phyloP scores from a whole-genome alignment of 495 filamentous ascomycete genomes.

The Aspergillus avenaceus region DNA sequence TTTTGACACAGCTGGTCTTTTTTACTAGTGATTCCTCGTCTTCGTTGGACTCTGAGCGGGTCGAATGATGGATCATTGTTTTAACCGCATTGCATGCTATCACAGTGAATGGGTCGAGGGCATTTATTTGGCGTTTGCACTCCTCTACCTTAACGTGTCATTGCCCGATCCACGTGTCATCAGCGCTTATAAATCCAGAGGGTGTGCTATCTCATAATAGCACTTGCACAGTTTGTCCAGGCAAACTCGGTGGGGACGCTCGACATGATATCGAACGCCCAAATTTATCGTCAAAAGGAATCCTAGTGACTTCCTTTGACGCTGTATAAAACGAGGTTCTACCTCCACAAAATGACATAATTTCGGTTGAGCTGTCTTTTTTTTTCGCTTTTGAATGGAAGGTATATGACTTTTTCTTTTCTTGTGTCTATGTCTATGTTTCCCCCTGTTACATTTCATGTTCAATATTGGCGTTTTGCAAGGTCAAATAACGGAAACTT shows the following conservation, averaged over 20 bases:
- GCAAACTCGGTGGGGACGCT: constrained; percentile 5
- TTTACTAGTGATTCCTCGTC: background rate
- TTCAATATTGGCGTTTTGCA: constrained; percentile 34
- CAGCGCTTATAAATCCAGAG: background rate
- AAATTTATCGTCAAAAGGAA: background rate
- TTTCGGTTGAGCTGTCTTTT: constrained; percentile 7
- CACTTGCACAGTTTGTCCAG: constrained; percentile 13
- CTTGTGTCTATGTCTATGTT: constrained; percentile 13
- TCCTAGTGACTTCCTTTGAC: constrained; percentile 1
- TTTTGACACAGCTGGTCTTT: constrained; percentile 5
- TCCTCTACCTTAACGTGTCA: background rate
- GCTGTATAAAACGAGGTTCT: constrained; percentile 22
- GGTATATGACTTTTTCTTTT: constrained; percentile 18
- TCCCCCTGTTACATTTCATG: constrained; percentile 15
- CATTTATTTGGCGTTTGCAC: background rate
- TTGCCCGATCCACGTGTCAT: background rate
- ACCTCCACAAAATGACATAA: constrained; percentile 16
- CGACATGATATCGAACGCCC: constrained; percentile 1
- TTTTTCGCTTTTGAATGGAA: constrained; percentile 18
- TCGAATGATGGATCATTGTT: constrained; percentile 4
- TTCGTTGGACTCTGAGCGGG: background rate
- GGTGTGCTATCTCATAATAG: constrained; percentile 1
- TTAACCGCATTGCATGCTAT: constrained; percentile 7
- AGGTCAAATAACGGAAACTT: constrained; percentile 22
- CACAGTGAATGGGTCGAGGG: background rate